Percentiles rank a stretch among this genome's conserved stretches.
These are phyloP conservation scores for Erodium chrysanthum DNA, from an alignment of 441 rosid species.

Conservation along the genomic window DNA sequence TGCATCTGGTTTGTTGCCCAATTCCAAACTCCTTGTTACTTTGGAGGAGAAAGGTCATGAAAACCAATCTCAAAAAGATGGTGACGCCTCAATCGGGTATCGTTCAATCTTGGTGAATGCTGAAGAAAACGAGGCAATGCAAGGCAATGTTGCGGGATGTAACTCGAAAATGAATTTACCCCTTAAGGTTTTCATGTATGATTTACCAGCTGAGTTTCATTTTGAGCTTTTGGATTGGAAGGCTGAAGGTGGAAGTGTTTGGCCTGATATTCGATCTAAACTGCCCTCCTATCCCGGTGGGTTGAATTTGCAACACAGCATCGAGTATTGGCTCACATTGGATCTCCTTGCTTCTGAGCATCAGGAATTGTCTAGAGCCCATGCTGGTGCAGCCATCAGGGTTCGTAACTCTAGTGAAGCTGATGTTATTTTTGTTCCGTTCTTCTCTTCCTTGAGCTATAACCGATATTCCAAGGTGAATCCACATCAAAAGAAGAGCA, in stretches of 20 bases:
- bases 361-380: conserved; percentile 19
- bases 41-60: conserved; percentile 23
- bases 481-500: conserved; percentile 44
- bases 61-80: conserved; percentile 10
- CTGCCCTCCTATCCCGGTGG: conserved; percentile 79
- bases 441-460: conserved; percentile 80
- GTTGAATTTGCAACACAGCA: conserved; percentile 81
- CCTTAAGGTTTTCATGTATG: conserved; percentile 65
- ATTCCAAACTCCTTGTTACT: conserved; percentile 24
- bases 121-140: conserved; percentile 11
- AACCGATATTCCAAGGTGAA: conserved; percentile 62
- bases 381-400: conserved; percentile 52
- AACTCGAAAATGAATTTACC: conserved; percentile 8
- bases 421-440: conserved; percentile 71
- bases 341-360: conserved; percentile 66
- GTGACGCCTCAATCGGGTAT: conserved; percentile 20
- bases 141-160: conserved; percentile 24
- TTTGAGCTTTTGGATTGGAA: conserved; percentile 78
- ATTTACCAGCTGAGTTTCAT: conserved; percentile 79
- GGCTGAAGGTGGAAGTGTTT: conserved; percentile 36
- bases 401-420: conserved; percentile 57
- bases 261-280: conserved; percentile 50
- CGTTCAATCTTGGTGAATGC: conserved; percentile 25
- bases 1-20: conserved; percentile 29
- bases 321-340: conserved; percentile 89